Percentiles rank a stretch among this genome's conserved stretches.
Conservation (phyloP, 768 basidiomycete species). For the Lactarius sanguifluus region DNA sequence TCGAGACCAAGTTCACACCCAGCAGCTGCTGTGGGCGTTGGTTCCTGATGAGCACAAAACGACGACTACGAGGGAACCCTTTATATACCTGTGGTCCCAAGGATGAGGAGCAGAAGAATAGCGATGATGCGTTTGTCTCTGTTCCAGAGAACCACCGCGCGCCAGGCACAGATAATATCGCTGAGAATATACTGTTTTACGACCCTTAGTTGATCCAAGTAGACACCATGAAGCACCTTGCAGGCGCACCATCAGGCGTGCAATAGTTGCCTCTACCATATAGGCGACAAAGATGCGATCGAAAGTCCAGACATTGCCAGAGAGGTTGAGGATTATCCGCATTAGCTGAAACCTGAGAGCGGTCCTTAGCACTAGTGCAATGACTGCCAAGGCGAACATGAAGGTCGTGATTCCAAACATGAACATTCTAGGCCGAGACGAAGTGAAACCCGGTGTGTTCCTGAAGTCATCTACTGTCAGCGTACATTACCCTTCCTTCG, state of each 20-base stretch:
- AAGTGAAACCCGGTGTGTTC: neutral
- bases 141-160: conserved; percentile 1
- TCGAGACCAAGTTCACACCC: neutral
- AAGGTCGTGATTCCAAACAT: neutral
- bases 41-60: neutral
- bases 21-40: neutral
- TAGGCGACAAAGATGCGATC: too few relatives aligned
- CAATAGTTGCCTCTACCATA: neutral
- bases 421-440: neutral
- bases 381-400: neutral
- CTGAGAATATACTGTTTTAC: neutral
- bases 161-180: neutral
- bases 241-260: neutral
- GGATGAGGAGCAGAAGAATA: neutral
- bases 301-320: neutral
- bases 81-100: neutral
- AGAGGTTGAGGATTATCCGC: neutral
- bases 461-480: neutral
- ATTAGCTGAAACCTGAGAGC: neutral
- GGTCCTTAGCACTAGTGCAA: neutral
- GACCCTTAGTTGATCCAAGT: neutral
- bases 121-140: neutral
- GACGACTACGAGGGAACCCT: neutral
- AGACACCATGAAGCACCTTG: too few relatives aligned
- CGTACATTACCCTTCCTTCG: neutral